Conservation (phyloP, 2,329 filamentous ascomycete species). For the Akanthomyces dipterigenus region DNA sequence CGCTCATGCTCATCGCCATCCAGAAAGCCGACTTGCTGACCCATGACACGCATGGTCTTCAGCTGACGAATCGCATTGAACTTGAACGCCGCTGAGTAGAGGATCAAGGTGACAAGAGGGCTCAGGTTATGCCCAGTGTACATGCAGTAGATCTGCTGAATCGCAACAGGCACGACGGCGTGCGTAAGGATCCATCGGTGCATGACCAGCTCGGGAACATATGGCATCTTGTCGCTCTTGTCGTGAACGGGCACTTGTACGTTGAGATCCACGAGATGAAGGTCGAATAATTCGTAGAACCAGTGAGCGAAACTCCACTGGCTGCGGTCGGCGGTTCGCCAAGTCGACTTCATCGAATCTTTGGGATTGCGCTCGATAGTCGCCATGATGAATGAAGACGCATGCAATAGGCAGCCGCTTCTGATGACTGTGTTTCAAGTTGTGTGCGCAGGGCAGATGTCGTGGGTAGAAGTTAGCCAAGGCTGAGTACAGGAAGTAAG, state of each 20-base stretch:
- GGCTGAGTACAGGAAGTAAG: not conserved
- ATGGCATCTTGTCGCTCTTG: constrained; percentile 32
- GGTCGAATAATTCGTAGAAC: constrained; percentile 23
- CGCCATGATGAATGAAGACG: not conserved
- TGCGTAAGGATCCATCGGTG: constrained; percentile 33
- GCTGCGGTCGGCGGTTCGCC: constrained; percentile 21
- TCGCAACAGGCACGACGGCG: constrained; percentile 26
- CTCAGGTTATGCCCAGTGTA: constrained; percentile 24
- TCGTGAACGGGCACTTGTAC: constrained; percentile 27
- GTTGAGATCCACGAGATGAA: constrained; percentile 22
- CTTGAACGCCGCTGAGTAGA: constrained; percentile 31
- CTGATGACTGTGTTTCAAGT: not conserved
- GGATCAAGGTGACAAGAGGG: constrained; percentile 23
- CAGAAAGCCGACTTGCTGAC: constrained; percentile 31
- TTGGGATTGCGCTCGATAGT: constrained; percentile 14
- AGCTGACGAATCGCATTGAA: constrained; percentile 31
- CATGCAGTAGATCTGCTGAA: constrained; percentile 28
- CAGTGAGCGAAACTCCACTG: constrained; percentile 24
- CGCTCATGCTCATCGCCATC: constrained; percentile 35
- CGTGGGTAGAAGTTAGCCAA: not conserved
- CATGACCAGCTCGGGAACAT: constrained; percentile 25
- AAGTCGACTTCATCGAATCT: constrained; percentile 32
- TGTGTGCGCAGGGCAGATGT: not conserved
- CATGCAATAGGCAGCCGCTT: not conserved
- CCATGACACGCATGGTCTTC: constrained; percentile 28